Base-by-base conservation (phyloP, 2,329 filamentous ascomycete genomes). In the Hymenoscyphus scutula region DNA sequence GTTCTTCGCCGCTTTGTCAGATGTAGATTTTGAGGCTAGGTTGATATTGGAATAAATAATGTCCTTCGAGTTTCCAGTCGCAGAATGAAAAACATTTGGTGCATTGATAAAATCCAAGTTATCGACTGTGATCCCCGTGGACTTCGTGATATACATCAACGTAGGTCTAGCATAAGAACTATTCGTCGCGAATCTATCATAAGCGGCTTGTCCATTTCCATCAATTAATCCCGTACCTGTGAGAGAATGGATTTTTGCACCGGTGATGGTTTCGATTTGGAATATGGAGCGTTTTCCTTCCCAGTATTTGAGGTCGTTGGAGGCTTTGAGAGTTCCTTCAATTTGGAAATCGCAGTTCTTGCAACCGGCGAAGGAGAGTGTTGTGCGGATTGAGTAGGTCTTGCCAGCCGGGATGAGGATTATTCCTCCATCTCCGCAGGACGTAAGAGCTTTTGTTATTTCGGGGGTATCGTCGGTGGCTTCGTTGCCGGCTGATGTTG, bases 151-250 rank as follows among this genome's bases (percentile, higher is more conserved):
- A 61, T 77, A 76, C 5, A 79, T 69, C 0, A 80, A 68, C 0
- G 76, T 80, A 19, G 79, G 78, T 2, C 78, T 74, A 13, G 66
- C 68, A 59, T 77, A 79, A 32, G 67, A 73, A 30, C 66, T 74
- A 61, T 80, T 71, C 2, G 61, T 61, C 0, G 76, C 79, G 53
- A 79, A 80, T 5, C 68, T 65, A 51, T 81, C 78, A 76, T 62
- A 75, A 53, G 77, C 74, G 37, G 74, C 71, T 68, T 81, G 79
- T 0, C 79, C 79, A 65, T 79, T 81, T 1, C 78, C 80, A 66
- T 81, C 79, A 53, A 82, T 79, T 0, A 78, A 66, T 17, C 80
- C 79, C 1, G 65, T 69, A 5, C 76, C 77, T 0, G 74, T 77
- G 1, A 76, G 30, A 0, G 77, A 80, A 10, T 71, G 72, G n/a